Evolutionary conservation across 129 eudicot genomes (phyloP).

Genomic region (Flaveria ramosissima): DNA sequence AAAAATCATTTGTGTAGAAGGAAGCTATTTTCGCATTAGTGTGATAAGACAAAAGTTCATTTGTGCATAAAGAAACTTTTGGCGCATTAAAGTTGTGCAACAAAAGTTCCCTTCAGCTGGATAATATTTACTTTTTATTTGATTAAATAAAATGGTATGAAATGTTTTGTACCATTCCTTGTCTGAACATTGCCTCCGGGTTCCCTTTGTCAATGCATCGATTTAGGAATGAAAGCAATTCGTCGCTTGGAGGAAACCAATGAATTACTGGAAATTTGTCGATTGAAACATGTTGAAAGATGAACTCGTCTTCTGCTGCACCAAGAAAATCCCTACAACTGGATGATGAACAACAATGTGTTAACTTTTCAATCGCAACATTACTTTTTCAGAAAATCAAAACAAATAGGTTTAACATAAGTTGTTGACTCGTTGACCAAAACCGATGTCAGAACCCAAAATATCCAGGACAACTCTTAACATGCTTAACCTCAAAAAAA

Average conservation of each 20-base stretch:
- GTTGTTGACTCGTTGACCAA: neutral
- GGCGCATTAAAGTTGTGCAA: neutral
- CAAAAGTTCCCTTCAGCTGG: neutral
- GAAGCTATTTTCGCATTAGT: too few species aligned
- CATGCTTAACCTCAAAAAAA: neutral
- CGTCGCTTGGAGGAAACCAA: conserved; percentile 37
- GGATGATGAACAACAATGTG: neutral
- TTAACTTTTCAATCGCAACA: neutral
- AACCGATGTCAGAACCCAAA: neutral
- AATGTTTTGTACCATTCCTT: conserved; percentile 44
- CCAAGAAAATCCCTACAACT: conserved; percentile 49
- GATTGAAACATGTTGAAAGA: conserved; percentile 42
- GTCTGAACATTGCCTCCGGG: conserved; percentile 51
- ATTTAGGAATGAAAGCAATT: conserved; percentile 40
- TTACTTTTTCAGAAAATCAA: neutral
- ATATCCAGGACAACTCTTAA: neutral
- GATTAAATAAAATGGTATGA: neutral
- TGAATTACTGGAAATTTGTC: conserved; percentile 49
- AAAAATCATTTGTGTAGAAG: neutral
- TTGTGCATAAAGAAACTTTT: neutral
- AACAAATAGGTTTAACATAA: neutral
- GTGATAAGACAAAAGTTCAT: neutral
- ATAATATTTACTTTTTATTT: neutral
- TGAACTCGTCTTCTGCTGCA: conserved; percentile 48
- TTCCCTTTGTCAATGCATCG: conserved; percentile 44